phyloP scores from a whole-genome alignment of 2,329 filamentous ascomycete species.

The Fusarium euwallaceae region DNA sequence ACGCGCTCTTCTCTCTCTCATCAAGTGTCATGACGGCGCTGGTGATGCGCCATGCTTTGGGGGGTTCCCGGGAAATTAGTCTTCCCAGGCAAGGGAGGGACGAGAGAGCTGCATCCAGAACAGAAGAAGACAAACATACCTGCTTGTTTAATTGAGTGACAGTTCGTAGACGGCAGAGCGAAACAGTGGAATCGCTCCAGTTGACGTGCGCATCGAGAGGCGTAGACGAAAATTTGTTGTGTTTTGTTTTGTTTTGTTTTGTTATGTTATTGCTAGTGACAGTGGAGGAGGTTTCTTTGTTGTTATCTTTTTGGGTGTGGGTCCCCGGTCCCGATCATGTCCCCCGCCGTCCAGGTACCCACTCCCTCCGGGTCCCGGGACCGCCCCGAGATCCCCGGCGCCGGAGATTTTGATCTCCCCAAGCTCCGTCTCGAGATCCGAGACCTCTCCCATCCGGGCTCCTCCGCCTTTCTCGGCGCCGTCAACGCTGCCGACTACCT shows the following conservation, averaged over 20 bases:
- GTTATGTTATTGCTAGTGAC: background rate
- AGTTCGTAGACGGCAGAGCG: constrained; percentile 36
- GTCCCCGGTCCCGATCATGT: constrained; percentile 42
- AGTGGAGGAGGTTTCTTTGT: background rate
- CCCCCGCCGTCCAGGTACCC: constrained; percentile 45
- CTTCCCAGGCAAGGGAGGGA: constrained; percentile 11
- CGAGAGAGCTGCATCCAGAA: background rate
- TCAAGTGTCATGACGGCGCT: constrained; percentile 30
- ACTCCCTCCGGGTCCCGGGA: constrained; percentile 30
- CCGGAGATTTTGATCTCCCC: constrained; percentile 58
- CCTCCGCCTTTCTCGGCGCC: constrained; percentile 74
- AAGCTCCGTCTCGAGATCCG: constrained; percentile 72
- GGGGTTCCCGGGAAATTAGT: constrained; percentile 23
- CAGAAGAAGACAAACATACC: constrained; percentile 29
- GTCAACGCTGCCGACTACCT: constrained; percentile 75
- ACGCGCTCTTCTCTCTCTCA: constrained; percentile 24
- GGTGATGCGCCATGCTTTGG: constrained; percentile 19
- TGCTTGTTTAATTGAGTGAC: constrained; percentile 30
- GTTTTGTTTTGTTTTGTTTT: background rate
- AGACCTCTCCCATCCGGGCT: constrained; percentile 71
- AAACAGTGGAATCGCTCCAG: constrained; percentile 21
- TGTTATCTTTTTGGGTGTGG: background rate
- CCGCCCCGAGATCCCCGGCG: constrained; percentile 29
- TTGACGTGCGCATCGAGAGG: constrained; percentile 43
- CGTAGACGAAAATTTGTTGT: constrained; percentile 7